Percentiles rank a stretch among this genome's conserved stretches.
These are phyloP conservation scores for Thymus quinquecostatus DNA, from an alignment of 257 asterid genomes.

Conservation along the genomic window DNA sequence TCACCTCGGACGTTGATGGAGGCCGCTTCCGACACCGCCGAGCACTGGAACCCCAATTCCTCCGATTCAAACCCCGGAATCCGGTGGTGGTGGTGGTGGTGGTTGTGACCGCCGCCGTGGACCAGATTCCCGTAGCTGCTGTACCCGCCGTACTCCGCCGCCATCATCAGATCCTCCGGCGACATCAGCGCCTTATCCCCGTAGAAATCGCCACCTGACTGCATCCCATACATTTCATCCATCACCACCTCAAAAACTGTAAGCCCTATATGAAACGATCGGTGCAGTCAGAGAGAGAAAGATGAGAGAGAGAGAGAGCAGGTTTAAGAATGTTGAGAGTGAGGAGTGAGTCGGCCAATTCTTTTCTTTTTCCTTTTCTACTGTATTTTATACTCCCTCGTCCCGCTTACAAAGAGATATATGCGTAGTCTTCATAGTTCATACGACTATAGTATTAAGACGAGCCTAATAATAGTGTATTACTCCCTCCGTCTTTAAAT, in stretches of 20 bases:
- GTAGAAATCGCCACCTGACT: constrained; percentile 29
- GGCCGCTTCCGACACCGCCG: constrained; percentile 36
- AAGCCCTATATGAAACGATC: too few species aligned
- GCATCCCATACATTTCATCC: constrained; percentile 47
- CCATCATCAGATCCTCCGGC: constrained; percentile 42
- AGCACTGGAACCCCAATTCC: constrained; percentile 38
- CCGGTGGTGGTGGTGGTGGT: constrained; percentile 27
- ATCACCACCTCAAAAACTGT: constrained; percentile 12
- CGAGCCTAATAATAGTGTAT: too few species aligned
- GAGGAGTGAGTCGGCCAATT: constrained; percentile 31
- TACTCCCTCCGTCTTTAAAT: too few species aligned
- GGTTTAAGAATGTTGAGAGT: constrained; percentile 6
- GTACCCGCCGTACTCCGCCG: constrained; percentile 40
- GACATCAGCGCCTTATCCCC: constrained; percentile 44
- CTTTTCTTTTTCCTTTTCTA: constrained; percentile 7
- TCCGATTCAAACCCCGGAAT: constrained; percentile 39
- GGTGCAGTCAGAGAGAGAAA: not conserved
- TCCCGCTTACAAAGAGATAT: too few species aligned
- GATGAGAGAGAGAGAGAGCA: not conserved
- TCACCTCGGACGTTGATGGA: constrained; percentile 16
- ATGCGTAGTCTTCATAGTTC: too few species aligned
- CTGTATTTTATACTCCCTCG: too few species aligned
- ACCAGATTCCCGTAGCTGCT: constrained; percentile 31
- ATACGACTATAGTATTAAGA: too few species aligned
- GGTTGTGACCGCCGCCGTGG: constrained; percentile 20